These are phyloP conservation scores for Aureobasidium subglaciale DNA, from an alignment of 2,329 filamentous ascomycete species.

Conservation along the genomic window DNA sequence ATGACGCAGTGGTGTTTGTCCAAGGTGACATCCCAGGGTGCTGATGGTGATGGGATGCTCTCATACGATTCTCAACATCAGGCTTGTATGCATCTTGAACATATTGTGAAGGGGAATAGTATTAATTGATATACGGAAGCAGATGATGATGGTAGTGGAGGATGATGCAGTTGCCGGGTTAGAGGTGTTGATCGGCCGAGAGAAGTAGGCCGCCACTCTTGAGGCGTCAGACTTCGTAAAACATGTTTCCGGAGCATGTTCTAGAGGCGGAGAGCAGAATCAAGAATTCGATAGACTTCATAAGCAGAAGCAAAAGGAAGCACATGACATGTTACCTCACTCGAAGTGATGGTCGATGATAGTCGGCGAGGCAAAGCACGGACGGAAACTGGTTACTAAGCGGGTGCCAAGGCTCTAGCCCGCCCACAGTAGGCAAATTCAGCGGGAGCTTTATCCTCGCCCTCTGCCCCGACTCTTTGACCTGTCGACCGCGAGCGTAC, in stretches of 20 bases:
- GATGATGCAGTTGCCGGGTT: not conserved
- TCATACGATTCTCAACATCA: too few species aligned
- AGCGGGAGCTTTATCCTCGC: constrained; percentile 14
- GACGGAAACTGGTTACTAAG: constrained; percentile 5
- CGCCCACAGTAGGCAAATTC: constrained; percentile 14
- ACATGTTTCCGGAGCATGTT: not conserved
- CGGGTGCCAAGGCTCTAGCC: constrained; percentile 11
- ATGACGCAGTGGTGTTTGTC: too few species aligned
- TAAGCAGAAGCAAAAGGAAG: constrained; percentile 2
- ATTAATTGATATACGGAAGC: not conserved
- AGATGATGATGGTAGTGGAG: not conserved
- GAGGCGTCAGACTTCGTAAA: not conserved
- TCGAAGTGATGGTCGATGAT: not conserved
- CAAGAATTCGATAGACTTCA: not conserved
- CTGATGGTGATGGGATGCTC: too few species aligned
- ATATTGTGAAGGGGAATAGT: not conserved
- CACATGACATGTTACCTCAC: not conserved
- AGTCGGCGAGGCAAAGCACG: constrained; percentile 1
- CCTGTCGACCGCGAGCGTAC: constrained; percentile 15
- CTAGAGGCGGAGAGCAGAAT: not conserved
- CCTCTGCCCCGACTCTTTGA: constrained; percentile 12
- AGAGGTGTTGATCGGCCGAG: not conserved
- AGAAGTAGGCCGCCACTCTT: not conserved
- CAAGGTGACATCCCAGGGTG: too few species aligned
- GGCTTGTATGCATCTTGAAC: not conserved